These are phyloP conservation scores for Yamadazyma philogaea DNA, from an alignment of 805 yeast genomes.

Conservation along the genomic window DNA sequence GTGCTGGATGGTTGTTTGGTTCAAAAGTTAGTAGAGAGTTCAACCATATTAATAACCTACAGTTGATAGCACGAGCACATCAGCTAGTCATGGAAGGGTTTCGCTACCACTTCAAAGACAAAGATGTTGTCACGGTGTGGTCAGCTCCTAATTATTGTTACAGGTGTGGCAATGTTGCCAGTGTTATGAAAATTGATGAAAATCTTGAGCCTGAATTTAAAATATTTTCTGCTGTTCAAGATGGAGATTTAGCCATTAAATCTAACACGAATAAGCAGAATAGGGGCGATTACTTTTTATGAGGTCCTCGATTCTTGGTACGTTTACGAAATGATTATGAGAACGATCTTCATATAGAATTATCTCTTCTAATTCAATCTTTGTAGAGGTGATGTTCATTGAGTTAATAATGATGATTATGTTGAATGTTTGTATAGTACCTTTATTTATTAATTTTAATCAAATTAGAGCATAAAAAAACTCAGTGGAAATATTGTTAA, in stretches of 20 bases:
- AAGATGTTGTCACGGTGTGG: conserved; percentile 98
- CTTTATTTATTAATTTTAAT: conserved; percentile 13
- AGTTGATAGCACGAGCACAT: conserved; percentile 92
- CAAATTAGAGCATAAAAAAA: conserved; percentile 3
- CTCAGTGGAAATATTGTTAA: neutral
- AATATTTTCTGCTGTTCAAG: conserved; percentile 94
- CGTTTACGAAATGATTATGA: conserved; percentile 7
- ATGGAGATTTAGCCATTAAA: conserved; percentile 52
- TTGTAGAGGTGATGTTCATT: neutral
- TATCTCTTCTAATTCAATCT: neutral
- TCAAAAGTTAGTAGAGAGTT: conserved; percentile 91
- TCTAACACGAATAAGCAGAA: conserved; percentile 40
- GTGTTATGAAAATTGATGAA: conserved; percentile 94
- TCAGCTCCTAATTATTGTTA: conserved; percentile 96
- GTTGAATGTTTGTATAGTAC: conserved; percentile 13
- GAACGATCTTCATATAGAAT: neutral
- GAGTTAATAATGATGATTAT: conserved; percentile 5
- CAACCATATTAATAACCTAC: conserved; percentile 88
- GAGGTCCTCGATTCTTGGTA: neutral
- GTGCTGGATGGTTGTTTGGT: conserved; percentile 98
- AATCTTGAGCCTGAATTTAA: conserved; percentile 84
- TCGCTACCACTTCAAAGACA: conserved; percentile 92
- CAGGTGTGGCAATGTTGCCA: conserved; percentile 96
- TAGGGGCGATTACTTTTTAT: conserved; percentile 44
- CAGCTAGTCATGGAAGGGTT: conserved; percentile 99